phyloP scores from a whole-genome alignment of 257 asterid genomes.

The Penstemon eatonii region DNA sequence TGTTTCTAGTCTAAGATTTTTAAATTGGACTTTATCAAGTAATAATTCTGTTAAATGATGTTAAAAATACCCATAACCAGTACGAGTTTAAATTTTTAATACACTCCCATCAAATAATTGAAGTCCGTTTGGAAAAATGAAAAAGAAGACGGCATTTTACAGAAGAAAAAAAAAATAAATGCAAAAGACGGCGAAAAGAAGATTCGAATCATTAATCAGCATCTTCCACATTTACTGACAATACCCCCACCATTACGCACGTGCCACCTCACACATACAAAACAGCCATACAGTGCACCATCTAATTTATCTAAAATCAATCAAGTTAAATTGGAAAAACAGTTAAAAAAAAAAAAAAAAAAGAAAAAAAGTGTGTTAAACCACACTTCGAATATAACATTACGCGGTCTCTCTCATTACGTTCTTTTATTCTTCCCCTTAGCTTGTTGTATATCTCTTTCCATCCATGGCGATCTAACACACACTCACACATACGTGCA shows the following conservation, averaged over 20 bases:
- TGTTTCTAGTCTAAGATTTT: too few relatives aligned
- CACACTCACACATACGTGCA: not conserved
- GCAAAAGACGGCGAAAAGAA: conserved; percentile 14
- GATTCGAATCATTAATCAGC: conserved; percentile 46
- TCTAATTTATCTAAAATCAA: not conserved
- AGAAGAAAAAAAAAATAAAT: too few relatives aligned
- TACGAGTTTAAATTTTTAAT: not conserved
- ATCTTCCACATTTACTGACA: conserved; percentile 33
- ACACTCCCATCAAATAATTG: not conserved
- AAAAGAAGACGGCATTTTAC: too few relatives aligned
- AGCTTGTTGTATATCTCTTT: conserved; percentile 12
- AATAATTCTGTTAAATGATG: too few relatives aligned
- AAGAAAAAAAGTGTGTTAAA: too few relatives aligned
- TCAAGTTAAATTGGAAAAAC: not conserved
- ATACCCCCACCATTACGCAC: conserved; percentile 33
- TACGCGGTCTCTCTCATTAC: conserved; percentile 46
- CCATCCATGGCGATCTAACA: conserved; percentile 50
- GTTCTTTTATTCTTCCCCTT: conserved; percentile 27
- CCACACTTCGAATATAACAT: conserved; percentile 38
- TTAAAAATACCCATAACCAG: not conserved
- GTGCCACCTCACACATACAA: conserved; percentile 39
- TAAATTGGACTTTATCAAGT: too few relatives aligned
- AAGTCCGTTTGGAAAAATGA: too few relatives aligned
- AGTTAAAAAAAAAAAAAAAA: too few relatives aligned
- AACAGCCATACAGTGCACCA: not conserved